Evolutionary conservation across 345 rosid genomes (phyloP).

Genomic region (Rhodomyrtus tomentosa): DNA sequence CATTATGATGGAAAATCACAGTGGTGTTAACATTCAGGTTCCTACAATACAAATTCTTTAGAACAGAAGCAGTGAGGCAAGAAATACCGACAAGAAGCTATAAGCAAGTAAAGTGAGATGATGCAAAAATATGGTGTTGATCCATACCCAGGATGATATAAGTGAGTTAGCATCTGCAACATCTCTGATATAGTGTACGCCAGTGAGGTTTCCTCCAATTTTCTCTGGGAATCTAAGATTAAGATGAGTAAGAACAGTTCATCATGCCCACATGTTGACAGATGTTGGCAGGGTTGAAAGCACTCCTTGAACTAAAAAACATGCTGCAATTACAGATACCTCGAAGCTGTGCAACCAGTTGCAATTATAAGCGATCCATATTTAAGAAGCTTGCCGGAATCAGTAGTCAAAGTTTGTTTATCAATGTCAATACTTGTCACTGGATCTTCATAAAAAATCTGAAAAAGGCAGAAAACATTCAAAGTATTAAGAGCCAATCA

Average conservation of each 20-base stretch:
- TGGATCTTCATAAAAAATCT: slow-evolving; percentile 88
- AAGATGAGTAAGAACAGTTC: slow-evolving; percentile 1
- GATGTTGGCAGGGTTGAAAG: neutral
- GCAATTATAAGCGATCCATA: slow-evolving; percentile 83
- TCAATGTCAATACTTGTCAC: slow-evolving; percentile 53
- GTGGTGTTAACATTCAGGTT: neutral
- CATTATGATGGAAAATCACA: neutral
- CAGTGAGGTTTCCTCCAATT: slow-evolving; percentile 84
- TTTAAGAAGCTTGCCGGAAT: slow-evolving; percentile 77
- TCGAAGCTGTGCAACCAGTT: slow-evolving; percentile 87
- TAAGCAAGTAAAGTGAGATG: neutral
- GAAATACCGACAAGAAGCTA: neutral
- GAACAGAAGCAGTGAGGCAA: neutral
- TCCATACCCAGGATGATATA: slow-evolving; percentile 67
- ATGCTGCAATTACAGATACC: slow-evolving; percentile 23
- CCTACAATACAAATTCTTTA: neutral
- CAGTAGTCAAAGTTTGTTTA: slow-evolving; percentile 73
- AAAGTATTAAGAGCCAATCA: neutral
- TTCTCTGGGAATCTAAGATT: slow-evolving; percentile 71
- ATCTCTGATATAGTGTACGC: slow-evolving; percentile 88
- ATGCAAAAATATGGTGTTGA: neutral
- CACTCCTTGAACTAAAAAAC: neutral
- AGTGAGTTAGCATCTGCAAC: slow-evolving; percentile 89
- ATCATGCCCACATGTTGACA: neutral
- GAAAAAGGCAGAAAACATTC: neutral